phyloP scores from a whole-genome alignment of 2,329 filamentous ascomycete genomes.

The Rhexocercosporidium sp. region DNA sequence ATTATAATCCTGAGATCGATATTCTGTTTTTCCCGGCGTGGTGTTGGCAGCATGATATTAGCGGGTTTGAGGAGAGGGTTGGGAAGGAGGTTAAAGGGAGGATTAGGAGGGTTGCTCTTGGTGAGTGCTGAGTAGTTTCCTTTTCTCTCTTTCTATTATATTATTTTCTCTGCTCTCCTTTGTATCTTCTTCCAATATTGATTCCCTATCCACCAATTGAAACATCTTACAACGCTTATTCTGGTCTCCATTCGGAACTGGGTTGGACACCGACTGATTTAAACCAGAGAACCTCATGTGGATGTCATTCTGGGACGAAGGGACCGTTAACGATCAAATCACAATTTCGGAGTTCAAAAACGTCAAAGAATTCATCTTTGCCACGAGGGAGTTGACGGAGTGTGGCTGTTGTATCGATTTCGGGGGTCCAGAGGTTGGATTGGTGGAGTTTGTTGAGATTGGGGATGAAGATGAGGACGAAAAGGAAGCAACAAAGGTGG shows the following conservation, averaged over 20 bases:
- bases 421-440: background rate
- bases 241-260: too few species aligned
- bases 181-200: background rate
- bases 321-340: background rate
- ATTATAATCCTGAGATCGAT: background rate
- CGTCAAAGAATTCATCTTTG: background rate
- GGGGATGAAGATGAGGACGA: background rate
- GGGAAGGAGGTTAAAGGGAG: background rate
- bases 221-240: too few species aligned
- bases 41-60: background rate
- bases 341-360: background rate
- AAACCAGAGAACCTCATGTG: background rate
- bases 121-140: background rate
- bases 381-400: background rate
- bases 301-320: background rate
- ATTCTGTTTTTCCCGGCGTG: background rate
- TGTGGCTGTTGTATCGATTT: slow-evolving; percentile 3
- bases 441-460: slow-evolving; percentile 2
- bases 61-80: background rate
- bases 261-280: too few species aligned
- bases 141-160: background rate
- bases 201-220: background rate
- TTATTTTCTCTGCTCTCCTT: background rate
- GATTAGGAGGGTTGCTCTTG: background rate
- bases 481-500: background rate